Evolutionary conservation across 2,329 filamentous ascomycete genomes (phyloP).

Genomic region (Sphaerulina populicola): DNA sequence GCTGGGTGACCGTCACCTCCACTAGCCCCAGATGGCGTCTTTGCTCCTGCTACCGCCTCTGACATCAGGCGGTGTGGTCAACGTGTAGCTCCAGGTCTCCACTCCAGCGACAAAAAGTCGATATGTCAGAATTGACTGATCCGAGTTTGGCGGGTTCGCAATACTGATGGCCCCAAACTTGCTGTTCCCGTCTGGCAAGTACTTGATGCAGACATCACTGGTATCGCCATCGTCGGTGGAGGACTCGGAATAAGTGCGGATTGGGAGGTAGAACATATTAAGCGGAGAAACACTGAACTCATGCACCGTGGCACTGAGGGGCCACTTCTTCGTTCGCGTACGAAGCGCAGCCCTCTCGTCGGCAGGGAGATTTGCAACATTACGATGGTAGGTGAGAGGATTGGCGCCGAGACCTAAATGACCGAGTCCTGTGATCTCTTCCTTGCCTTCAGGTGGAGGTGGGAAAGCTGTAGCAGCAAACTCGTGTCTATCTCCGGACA

Average conservation of each 20-base stretch:
- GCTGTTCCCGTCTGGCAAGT: slow-evolving; percentile 74
- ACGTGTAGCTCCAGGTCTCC: slow-evolving; percentile 61
- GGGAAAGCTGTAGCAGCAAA: slow-evolving; percentile 79
- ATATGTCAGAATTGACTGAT: slow-evolving; percentile 69
- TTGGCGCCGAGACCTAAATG: slow-evolving; percentile 21
- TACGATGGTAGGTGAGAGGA: slow-evolving; percentile 7
- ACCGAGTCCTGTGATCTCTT: slow-evolving; percentile 27
- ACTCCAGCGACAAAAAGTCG: slow-evolving; percentile 72
- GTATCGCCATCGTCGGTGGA: slow-evolving; percentile 50
- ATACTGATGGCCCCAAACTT: slow-evolving; percentile 85
- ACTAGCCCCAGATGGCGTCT: slow-evolving; percentile 40
- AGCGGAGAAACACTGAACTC: slow-evolving; percentile 89
- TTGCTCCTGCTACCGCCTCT: slow-evolving; percentile 37
- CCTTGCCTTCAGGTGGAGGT: slow-evolving; percentile 46
- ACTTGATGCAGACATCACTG: slow-evolving; percentile 75
- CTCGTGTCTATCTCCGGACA: slow-evolving; percentile 93
- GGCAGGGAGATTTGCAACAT: slow-evolving; percentile 12
- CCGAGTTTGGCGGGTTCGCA: slow-evolving; percentile 53
- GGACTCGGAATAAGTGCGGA: slow-evolving; percentile 68
- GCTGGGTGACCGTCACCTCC: background rate
- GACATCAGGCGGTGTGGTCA: slow-evolving; percentile 38
- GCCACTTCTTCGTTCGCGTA: slow-evolving; percentile 43
- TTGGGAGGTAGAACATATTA: slow-evolving; percentile 86
- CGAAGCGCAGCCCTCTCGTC: slow-evolving; percentile 14
- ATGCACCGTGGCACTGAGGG: slow-evolving; percentile 59